A percentile compares a stretch with the other conserved stretches of the same genome.
phyloP scores from a whole-genome alignment of 345 rosid species.

The Bruguiera sexangula region DNA sequence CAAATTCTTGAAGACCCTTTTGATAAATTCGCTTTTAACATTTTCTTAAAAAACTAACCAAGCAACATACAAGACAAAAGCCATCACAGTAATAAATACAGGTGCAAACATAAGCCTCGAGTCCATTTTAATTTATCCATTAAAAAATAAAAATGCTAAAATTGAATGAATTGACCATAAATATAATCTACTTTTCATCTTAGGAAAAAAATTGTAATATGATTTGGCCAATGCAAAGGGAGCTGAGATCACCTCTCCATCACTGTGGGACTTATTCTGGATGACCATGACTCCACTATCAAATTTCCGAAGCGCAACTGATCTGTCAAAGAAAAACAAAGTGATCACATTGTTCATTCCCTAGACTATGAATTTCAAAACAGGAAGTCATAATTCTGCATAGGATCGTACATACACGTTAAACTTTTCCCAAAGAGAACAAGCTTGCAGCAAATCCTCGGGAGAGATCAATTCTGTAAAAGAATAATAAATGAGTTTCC shows the following conservation, averaged over 20 bases:
- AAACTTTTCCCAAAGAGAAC: conserved; percentile 92
- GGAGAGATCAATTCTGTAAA: conserved; percentile 83
- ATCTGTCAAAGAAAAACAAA: conserved; percentile 47
- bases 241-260: conserved; percentile 69
- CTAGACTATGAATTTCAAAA: neutral
- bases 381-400: neutral
- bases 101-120: neutral
- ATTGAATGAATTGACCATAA: neutral
- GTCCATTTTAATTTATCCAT: neutral
- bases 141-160: neutral
- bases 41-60: neutral
- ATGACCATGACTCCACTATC: conserved; percentile 97
- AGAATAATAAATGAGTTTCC: neutral
- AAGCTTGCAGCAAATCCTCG: conserved; percentile 88
- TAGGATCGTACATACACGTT: conserved; percentile 66
- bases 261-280: conserved; percentile 89
- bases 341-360: neutral
- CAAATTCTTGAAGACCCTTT: too few species aligned
- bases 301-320: conserved; percentile 95
- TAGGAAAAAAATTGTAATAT: neutral
- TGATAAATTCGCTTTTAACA: neutral
- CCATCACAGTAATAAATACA: neutral
- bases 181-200: neutral
- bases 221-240: conserved; percentile 5
- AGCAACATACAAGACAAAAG: neutral